phyloP scores from a whole-genome alignment of 2,329 filamentous ascomycete genomes.

The Pyrenochaeta sp. region DNA sequence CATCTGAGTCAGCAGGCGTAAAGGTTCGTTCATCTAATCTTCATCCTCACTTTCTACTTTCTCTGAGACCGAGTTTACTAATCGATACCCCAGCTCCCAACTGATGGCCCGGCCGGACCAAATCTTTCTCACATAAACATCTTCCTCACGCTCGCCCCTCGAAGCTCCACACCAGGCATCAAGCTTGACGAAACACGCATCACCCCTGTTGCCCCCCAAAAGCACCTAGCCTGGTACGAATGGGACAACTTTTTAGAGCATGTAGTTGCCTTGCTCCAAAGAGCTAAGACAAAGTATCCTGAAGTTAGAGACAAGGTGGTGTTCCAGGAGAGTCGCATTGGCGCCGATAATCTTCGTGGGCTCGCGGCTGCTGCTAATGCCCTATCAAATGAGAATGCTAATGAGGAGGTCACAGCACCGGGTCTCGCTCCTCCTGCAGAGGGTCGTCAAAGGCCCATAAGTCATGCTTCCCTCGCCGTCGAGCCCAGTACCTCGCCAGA shows the following conservation, averaged over 20 bases:
- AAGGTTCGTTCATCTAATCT: neutral
- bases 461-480: neutral
- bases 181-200: slow-evolving; percentile 37
- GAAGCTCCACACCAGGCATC: slow-evolving; percentile 65
- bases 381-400: slow-evolving; percentile 24
- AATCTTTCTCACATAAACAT: slow-evolving; percentile 60
- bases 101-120: slow-evolving; percentile 8
- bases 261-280: slow-evolving; percentile 22
- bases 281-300: slow-evolving; percentile 19
- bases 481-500: neutral
- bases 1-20: neutral
- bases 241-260: slow-evolving; percentile 28
- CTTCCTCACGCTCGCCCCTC: slow-evolving; percentile 64
- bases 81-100: slow-evolving; percentile 12
- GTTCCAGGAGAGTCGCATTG: slow-evolving; percentile 2
- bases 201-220: slow-evolving; percentile 11
- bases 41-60: neutral
- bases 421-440: neutral
- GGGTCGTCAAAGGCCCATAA: neutral
- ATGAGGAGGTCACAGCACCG: neutral
- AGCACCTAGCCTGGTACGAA: slow-evolving; percentile 24
- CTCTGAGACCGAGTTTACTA: neutral
- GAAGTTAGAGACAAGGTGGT: slow-evolving; percentile 5
- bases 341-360: slow-evolving; percentile 35
- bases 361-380: slow-evolving; percentile 45